Base-by-base conservation (phyloP, 1,284 basidiomycete genomes). In the Anthracocystis panici-leucophaei region DNA sequence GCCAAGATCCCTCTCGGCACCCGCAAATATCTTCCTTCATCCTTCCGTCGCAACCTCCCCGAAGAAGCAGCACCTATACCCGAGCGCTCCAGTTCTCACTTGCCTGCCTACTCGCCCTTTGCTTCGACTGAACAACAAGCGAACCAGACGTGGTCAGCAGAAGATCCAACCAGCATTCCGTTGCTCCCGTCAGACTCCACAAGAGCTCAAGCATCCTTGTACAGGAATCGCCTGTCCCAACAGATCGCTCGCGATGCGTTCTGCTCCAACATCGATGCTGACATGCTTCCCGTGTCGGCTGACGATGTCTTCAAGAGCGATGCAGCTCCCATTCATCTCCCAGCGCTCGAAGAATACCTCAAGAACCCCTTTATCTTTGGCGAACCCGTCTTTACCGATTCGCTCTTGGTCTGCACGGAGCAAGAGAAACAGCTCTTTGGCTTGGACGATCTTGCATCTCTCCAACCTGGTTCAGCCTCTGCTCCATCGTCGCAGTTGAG, bases 321-420 rank as follows among this genome's bases (percentile, higher is more conserved):
- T 16, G 82, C 84, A 0, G 67, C 75, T 20, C 82, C 85, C 0
- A 79, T 86, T n/a, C 70, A 84, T 29, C 75, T 86, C 7, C 85
- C 85, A 7, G 78, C 79, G 5, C 74, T 86, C 23, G 85, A 86
- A 50, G 46, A 57, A 18, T 75, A 73, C 31, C 75, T 86, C 48
- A 59, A 57, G 9, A 66, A 81, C 21, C 49, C 55, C 8, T 53
- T 67, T 51, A 55, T 74, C 44, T 81, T 81, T 55, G 53, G 54
- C 25, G 60, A 73, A 23, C 79, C 80, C 3, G 18, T 44, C 55
- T 82, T 82, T 55, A 64, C 53, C 41, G 60, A 68, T 9, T 65
- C 74, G 4, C 29, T 50, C 2, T n/a, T 46, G 21, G 55, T 70
- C 21, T 75, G 69, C 41, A 77, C 80, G 0, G 49, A 51, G 2